Percentiles rank a stretch among this genome's conserved stretches.
These are phyloP conservation scores for Lonicera japonica DNA, from an alignment of 129 eudicot genomes.

Conservation along the genomic window DNA sequence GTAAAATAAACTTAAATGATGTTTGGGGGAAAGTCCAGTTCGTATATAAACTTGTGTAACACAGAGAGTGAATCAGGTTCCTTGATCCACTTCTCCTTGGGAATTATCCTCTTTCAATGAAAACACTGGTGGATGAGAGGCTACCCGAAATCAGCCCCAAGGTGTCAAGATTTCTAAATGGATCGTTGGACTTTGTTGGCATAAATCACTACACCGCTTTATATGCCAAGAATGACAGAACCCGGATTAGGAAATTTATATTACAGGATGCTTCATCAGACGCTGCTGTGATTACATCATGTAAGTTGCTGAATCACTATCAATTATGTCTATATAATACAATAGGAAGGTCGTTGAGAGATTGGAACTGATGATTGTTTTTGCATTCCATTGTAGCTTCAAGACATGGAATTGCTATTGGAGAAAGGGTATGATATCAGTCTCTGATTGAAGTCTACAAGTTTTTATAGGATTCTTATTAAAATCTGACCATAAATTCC, in stretches of 20 bases:
- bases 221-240: constrained; percentile 77
- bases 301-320: constrained; percentile 32
- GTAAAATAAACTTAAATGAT: constrained; percentile 3
- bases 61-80: constrained; percentile 73
- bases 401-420: constrained; percentile 66
- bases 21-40: constrained; percentile 15
- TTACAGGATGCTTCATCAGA: constrained; percentile 69
- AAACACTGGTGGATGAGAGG: constrained; percentile 56
- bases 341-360: background rate
- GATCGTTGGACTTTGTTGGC: constrained; percentile 80
- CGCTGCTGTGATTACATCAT: constrained; percentile 55
- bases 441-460: background rate
- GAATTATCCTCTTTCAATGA: constrained; percentile 85
- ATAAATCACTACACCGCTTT: constrained; percentile 85
- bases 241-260: constrained; percentile 46
- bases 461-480: constrained; percentile 2
- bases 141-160: constrained; percentile 62
- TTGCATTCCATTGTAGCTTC: constrained; percentile 40
- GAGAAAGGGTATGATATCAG: constrained; percentile 68
- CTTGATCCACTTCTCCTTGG: constrained; percentile 94
- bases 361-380: constrained; percentile 16
- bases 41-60: constrained; percentile 18
- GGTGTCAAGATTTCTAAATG: constrained; percentile 37
- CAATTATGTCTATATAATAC: background rate
- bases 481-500: constrained; percentile 1